Percentiles rank a stretch among this genome's conserved stretches.
These are phyloP conservation scores for Nakaseomyces bracarensis DNA, from an alignment of 1,139 yeast species.

Conservation along the genomic window DNA sequence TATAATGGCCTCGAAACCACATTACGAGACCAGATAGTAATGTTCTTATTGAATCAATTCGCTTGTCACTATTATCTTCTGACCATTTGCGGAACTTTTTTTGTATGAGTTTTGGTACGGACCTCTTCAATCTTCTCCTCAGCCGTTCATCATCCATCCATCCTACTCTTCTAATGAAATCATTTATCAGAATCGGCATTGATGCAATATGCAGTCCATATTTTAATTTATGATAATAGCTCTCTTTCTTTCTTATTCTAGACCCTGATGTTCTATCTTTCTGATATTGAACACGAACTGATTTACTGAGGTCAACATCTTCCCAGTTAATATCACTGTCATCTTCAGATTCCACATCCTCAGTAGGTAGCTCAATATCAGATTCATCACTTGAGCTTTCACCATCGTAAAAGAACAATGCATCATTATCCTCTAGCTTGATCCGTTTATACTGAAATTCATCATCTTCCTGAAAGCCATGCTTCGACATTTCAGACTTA, in stretches of 20 bases:
- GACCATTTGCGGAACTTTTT: slow-evolving; percentile 16
- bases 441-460: not conserved
- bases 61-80: not conserved
- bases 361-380: not conserved
- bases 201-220: slow-evolving; percentile 17
- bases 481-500: not conserved
- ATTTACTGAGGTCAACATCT: slow-evolving; percentile 17
- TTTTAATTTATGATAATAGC: slow-evolving; percentile 12
- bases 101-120: slow-evolving; percentile 21
- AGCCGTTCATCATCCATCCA: slow-evolving; percentile 19
- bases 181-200: slow-evolving; percentile 19
- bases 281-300: slow-evolving; percentile 7
- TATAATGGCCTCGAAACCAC: slow-evolving; percentile 23
- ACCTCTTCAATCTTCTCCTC: slow-evolving; percentile 17
- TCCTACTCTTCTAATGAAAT: slow-evolving; percentile 12
- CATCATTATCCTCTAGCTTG: slow-evolving; percentile 5
- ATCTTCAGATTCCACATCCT: slow-evolving; percentile 2
- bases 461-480: slow-evolving; percentile 11
- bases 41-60: slow-evolving; percentile 13
- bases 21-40: slow-evolving; percentile 18
- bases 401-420: slow-evolving; percentile 3
- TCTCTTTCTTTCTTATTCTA: slow-evolving; percentile 8
- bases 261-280: not conserved
- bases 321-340: slow-evolving; percentile 20
- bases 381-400: not conserved